Base-by-base conservation (phyloP, 2,329 filamentous ascomycete genomes). In the Alternaria burnsii region DNA sequence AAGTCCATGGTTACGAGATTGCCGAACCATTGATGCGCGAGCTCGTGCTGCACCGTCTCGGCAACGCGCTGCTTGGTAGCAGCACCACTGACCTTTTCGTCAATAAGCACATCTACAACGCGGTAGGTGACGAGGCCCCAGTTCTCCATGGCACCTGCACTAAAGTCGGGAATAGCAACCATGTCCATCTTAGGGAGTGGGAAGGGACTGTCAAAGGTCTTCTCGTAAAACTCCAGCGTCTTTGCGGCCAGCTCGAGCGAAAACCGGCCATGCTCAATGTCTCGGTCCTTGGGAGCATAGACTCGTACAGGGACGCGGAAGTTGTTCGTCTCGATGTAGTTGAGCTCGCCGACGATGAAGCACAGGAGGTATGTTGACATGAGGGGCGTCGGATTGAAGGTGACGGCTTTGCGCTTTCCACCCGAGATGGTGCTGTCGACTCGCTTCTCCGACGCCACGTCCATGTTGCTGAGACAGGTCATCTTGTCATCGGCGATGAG, bases 1-100 rank as follows among this genome's bases (percentile, higher is more conserved):
- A 96, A 97, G 79, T 97, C 93, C 93, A 97, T 97, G 54, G 94
- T 97, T 28, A 97, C 94, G 54, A 97, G 83, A 82, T 98, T 97
- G 65, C 94, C 94, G 75, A 98, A 98, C 94, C 94, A 98, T 80
- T 97, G 94, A 81, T 98, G 94, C 41, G 94, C 94, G 76, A 98
- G 84, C 79, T 98, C 94, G 82, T 98, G 94, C 84, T 97, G 94
- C 28, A 98, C 94, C 41, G 95, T 93, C 79, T 97, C 94, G 53
- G 94, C 94, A 55, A 98, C 92, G 40, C 94, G 89, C 82, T 97
- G 91, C 83, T 97, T 97, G 62, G 90, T 92, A 38, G 91, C 90
- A 20, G 94, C 94, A 74, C 93, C 91, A 72, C 92, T 95, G 3
- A 88, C 91, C 85, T 96, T 95, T 80, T 97, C 93, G 71, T 98